A percentile compares a stretch with the other conserved stretches of the same genome.
Evolutionary conservation across 768 basidiomycete species (phyloP).

Genomic region (Amanita phalloides): DNA sequence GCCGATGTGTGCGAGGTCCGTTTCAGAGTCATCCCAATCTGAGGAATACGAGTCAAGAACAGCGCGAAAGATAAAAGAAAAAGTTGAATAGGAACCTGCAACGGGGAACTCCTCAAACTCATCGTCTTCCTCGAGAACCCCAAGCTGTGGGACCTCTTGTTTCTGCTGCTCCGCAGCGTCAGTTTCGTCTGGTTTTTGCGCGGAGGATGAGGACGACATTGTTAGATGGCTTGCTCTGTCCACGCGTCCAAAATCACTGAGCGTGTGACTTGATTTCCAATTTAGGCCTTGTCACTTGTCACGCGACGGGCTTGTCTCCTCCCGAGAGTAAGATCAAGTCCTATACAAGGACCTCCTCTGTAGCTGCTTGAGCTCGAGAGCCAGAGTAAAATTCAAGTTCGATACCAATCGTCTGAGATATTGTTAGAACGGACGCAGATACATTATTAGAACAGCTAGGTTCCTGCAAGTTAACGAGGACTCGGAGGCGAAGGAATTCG

Average conservation of each 20-base stretch:
- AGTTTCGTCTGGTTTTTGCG: slow-evolving; percentile 26
- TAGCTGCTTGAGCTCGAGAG: no score
- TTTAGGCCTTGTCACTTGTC: no score
- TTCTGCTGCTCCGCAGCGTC: slow-evolving; percentile 31
- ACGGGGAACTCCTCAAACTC: slow-evolving; percentile 92
- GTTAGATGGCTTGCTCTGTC: background rate
- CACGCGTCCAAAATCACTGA: background rate
- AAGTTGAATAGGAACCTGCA: slow-evolving; percentile 41
- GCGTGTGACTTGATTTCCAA: background rate
- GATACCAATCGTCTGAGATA: no score
- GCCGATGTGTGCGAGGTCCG: slow-evolving; percentile 69
- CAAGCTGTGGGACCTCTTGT: slow-evolving; percentile 54
- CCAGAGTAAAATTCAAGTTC: no score
- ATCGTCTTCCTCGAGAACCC: slow-evolving; percentile 94
- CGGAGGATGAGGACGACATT: slow-evolving; percentile 33
- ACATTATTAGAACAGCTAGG: no score
- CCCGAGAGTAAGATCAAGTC: no score
- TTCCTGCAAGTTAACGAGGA: no score
- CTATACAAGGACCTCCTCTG: no score
- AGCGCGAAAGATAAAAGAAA: background rate
- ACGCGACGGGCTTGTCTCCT: no score
- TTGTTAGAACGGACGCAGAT: no score
- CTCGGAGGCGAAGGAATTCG: no score
- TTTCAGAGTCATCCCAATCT: slow-evolving; percentile 88
- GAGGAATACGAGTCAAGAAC: background rate